These are phyloP conservation scores for Cocos nucifera DNA, from an alignment of 176 grass and related monocot species.

Conservation along the genomic window DNA sequence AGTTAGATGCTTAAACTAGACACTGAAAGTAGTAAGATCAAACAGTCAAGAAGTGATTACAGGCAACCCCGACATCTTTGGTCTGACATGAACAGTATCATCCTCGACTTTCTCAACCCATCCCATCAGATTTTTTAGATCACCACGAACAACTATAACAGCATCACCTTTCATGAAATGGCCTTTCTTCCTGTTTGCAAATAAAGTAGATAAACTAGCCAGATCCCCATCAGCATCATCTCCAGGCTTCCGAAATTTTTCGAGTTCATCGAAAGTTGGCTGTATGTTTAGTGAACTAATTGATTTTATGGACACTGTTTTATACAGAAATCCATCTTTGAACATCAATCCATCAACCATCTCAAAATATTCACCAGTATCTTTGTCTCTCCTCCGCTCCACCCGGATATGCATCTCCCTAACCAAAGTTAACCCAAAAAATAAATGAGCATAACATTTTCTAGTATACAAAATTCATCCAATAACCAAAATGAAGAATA, in stretches of 20 bases:
- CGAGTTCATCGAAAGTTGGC: slow-evolving; percentile 80
- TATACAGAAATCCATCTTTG: slow-evolving; percentile 95
- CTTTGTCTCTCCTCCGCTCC: slow-evolving; percentile 57
- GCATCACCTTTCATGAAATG: slow-evolving; percentile 98
- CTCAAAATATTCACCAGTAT: slow-evolving; percentile 82
- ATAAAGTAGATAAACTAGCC: slow-evolving; percentile 75
- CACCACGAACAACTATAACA: slow-evolving; percentile 75
- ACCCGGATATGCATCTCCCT: slow-evolving; percentile 87
- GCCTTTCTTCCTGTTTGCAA: slow-evolving; percentile 96
- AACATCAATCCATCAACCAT: slow-evolving; percentile 80
- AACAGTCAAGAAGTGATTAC: slow-evolving; percentile 32
- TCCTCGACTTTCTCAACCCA: slow-evolving; percentile 99
- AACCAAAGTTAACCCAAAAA: slow-evolving; percentile 7
- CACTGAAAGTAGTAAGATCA: not conserved
- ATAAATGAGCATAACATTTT: not conserved
- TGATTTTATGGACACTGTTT: slow-evolving; percentile 78
- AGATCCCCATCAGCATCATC: slow-evolving; percentile 81
- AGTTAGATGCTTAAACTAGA: no score
- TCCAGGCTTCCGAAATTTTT: slow-evolving; percentile 91
- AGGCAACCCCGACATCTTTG: slow-evolving; percentile 69
- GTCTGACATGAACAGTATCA: slow-evolving; percentile 74
- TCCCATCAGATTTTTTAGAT: slow-evolving; percentile 85
- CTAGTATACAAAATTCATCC: not conserved
- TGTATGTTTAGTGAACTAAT: slow-evolving; percentile 68
- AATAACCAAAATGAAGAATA: not conserved